A percentile compares a stretch with the other conserved stretches of the same genome.
phyloP scores from a whole-genome alignment of 1,139 yeast genomes.

The Debaryomyces nepalensis region DNA sequence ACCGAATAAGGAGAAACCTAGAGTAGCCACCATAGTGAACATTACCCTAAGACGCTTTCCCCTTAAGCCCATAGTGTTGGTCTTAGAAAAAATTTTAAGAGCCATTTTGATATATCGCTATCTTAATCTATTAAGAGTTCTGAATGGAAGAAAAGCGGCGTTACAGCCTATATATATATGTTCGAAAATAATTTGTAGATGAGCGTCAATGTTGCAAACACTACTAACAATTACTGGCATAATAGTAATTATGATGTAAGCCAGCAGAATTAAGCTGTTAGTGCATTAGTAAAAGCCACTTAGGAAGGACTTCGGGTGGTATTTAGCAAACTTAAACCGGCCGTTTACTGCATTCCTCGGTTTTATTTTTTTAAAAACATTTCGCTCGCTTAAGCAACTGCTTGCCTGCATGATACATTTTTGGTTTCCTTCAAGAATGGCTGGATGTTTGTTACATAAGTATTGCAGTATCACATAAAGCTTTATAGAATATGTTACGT shows the following conservation, averaged over 20 bases:
- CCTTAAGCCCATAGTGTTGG: conserved; percentile 49
- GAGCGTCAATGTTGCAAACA: conserved; percentile 4
- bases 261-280: neutral
- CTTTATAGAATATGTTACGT: no score
- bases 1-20: conserved; percentile 71
- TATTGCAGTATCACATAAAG: no score
- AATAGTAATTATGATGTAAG: conserved; percentile 4
- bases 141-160: neutral
- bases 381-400: neutral
- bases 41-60: conserved; percentile 49
- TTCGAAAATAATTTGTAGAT: neutral
- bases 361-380: neutral
- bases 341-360: conserved; percentile 1
- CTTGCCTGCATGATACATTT: neutral
- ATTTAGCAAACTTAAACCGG: no score
- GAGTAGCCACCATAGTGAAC: conserved; percentile 60
- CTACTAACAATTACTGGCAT: conserved; percentile 1
- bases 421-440: no score
- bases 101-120: conserved; percentile 5
- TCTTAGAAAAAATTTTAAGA: conserved; percentile 26
- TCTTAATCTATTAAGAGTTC: neutral
- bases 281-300: neutral
- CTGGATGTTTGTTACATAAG: no score
- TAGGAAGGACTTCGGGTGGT: no score
- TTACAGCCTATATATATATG: neutral